Base-by-base conservation (phyloP, 2,329 filamentous ascomycete genomes). In the Hansfordia pulvinata region DNA sequence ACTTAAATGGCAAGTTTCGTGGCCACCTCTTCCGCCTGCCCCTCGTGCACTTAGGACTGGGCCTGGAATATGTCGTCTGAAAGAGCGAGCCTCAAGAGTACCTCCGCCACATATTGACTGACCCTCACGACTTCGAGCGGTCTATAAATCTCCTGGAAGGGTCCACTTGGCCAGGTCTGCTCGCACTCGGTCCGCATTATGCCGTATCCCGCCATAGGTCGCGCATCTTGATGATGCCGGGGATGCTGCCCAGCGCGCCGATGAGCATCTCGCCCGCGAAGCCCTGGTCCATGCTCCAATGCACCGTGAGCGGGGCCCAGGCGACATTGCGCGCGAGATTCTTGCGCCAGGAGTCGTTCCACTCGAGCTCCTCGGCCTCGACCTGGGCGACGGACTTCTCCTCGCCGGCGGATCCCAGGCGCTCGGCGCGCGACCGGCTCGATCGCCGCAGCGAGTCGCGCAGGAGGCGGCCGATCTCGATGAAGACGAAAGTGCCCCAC, bases 301-400 rank as follows among this genome's bases (percentile, higher is more conserved):
- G 84, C 15, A 88, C 44, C 34, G 82, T 88, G 47, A 93, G 59
- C 17, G 86, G 84, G 30, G 80, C 72, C 73, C 82, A 93, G 17
- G 78, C 74, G 34, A 71, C 46, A 52, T 84, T 85, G 21, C 75
- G 66, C 12, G 73, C 59, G 28, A 88, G 54, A 43, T 76, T 69
- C 44, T 65, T 71, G 61, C 67, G 75, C 69, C 70, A 85, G 33
- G 56, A 46, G 9, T 38, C 44, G 22, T 41, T 40, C 55, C 66
- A 70, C 23, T 55, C 54, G 40, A 36, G 37, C 30, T 44, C 45
- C 26, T 51, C 43, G 13, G 26, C 25, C 40, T 48, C 38, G 28
- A 45, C 36, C 35, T 37, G 34, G 23, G 41, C 36, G 28, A 46
- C 40, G 23, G 46, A 53, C 39, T 55, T 58, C 33, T 60, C 57